Evolutionary conservation across 1,284 basidiomycete genomes (phyloP).

Genomic region (Coniferiporia weirii): DNA sequence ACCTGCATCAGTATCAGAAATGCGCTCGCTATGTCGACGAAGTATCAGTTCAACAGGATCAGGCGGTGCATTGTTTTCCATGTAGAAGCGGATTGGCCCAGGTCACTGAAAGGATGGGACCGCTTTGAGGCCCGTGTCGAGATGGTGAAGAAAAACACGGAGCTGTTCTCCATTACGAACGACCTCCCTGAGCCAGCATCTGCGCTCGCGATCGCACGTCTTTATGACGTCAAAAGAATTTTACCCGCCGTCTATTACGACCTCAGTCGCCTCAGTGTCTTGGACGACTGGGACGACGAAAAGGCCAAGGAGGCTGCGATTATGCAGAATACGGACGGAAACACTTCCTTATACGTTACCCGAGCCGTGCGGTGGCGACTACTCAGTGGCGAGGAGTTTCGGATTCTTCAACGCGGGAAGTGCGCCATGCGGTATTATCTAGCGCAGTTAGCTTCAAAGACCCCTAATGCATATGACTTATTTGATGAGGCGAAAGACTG

Average conservation of each 20-base stretch:
- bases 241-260: background rate
- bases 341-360: background rate
- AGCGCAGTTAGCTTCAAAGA: too few relatives aligned
- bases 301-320: background rate
- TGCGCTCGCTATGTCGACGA: background rate
- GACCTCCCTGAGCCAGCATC: background rate
- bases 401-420: background rate
- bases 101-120: slow-evolving; percentile 31
- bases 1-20: background rate
- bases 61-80: slow-evolving; percentile 28
- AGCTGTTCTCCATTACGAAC: background rate
- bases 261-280: background rate
- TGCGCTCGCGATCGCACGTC: background rate
- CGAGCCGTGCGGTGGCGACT: background rate
- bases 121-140: slow-evolving; percentile 22
- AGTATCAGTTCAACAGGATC: slow-evolving; percentile 27
- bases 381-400: background rate
- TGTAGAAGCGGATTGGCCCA: slow-evolving; percentile 33
- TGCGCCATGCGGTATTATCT: too few relatives aligned
- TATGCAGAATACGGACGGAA: background rate
- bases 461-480: too few relatives aligned
- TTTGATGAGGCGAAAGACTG: too few relatives aligned
- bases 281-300: background rate
- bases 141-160: background rate
- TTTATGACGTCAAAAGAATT: background rate